Evolutionary conservation across 768 basidiomycete species (phyloP), one percentile per base, ranked within the genome.

Genomic region (Amanita polypyramis): DNA sequence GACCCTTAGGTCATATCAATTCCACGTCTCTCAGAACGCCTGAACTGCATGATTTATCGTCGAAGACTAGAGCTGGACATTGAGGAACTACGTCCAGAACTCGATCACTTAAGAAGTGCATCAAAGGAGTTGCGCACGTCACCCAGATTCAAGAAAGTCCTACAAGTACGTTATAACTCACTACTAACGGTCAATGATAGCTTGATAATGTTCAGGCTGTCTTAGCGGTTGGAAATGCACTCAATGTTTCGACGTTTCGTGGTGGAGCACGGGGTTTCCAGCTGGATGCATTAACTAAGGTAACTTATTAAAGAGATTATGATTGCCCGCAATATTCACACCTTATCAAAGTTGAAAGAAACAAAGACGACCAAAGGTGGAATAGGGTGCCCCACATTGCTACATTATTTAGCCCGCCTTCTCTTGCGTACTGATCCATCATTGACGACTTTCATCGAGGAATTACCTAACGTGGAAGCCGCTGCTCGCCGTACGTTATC

Each of bases 251-350:
- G 1, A 84, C 77, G 0, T 92, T 89, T 63, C 79, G 92, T 33
- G 93, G 93, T 14, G 75, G 78, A 29, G 93, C 93, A 11, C 69
- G 67, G 3, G 94, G 93, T 1, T 95, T 97, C 65, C 85, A 82
- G 55, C 67, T 97, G 20, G 85, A 88, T 47, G 79, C 85, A 0
- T 63, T 97, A 20, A 61, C 81, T 19, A 92, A 94, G 81, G 92
- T 91, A 45, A 15, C 60, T 47, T 6, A 29, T 39, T 40, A 3
- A 15, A 12, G 17, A 15, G 8, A 36, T 11, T 30, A 17, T 9
- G 32, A 35, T 17, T 30, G 40, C 52, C 49, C 1, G 44, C 49
- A n/a, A 33, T 45, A 36, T 47, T 52, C 32, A 43, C 19, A 9
- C 29, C 36, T 43, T 17, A 32, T 30, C 40, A 17, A 27, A 95